Conservation (phyloP, 2,329 filamentous ascomycete genomes). For the Hymenoscyphus occultus region DNA sequence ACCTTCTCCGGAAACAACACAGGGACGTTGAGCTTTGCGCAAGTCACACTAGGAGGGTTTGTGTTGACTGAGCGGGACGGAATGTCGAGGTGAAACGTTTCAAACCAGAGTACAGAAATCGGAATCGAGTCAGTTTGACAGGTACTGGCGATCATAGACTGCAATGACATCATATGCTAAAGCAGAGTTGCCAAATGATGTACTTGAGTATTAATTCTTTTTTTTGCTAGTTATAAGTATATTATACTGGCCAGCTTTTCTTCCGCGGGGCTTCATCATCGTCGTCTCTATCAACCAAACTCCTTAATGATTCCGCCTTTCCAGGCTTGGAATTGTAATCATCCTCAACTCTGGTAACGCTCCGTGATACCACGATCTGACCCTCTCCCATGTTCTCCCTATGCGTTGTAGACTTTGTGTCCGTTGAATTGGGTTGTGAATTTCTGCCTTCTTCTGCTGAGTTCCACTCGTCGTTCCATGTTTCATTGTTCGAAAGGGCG, state of each 20-base stretch:
- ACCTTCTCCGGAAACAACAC: no score
- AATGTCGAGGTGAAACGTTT: not conserved
- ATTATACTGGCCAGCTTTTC: not conserved
- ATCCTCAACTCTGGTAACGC: not conserved
- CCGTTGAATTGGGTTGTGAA: not conserved
- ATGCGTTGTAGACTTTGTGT: not conserved
- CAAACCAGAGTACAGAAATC: not conserved
- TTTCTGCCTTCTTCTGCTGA: not conserved
- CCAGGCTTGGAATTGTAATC: not conserved
- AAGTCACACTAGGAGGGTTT: constrained; percentile 1
- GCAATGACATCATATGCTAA: not conserved
- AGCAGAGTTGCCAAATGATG: not conserved
- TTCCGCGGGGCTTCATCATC: not conserved
- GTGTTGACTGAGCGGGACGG: not conserved
- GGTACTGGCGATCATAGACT: not conserved
- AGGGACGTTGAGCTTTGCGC: not conserved
- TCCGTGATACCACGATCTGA: not conserved
- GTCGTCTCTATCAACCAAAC: not conserved
- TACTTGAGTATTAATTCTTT: not conserved
- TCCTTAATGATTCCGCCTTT: constrained; percentile 1
- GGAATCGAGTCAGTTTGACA: not conserved
- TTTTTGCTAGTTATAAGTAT: not conserved
- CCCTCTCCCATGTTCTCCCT: not conserved
- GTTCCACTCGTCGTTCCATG: not conserved
- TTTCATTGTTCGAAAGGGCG: not conserved